Percentiles rank a stretch among this genome's conserved stretches.
Conservation (phyloP, 768 basidiomycete genomes). For the Dacryopinax primogenitus region DNA sequence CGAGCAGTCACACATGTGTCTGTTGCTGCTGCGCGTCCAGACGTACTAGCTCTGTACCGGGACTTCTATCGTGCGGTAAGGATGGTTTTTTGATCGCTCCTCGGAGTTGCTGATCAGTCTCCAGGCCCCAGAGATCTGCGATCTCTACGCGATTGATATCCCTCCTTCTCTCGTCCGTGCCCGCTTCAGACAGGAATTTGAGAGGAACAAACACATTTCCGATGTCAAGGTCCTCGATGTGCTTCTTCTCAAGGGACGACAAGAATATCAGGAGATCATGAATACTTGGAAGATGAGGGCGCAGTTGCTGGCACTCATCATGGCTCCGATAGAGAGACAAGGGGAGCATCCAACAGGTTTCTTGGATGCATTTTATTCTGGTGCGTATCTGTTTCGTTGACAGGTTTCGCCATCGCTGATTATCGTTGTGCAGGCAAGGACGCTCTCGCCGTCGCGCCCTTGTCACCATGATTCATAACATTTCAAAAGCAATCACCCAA, state of each 20-base stretch:
- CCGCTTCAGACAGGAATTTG: constrained; percentile 74
- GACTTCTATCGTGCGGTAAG: constrained; percentile 87
- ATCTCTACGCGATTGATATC: constrained; percentile 68
- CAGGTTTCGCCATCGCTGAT: not conserved
- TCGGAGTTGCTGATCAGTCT: not conserved
- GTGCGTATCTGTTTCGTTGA: not conserved
- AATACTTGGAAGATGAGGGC: constrained; percentile 64
- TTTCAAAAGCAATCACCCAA: not conserved
- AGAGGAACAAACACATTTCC: constrained; percentile 67
- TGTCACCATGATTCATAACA: not conserved
- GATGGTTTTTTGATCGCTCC: constrained; percentile 16
- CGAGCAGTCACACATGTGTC: constrained; percentile 45
- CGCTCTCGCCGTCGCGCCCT: not conserved
- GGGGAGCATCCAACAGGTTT: not conserved
- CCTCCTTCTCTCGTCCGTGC: constrained; percentile 67
- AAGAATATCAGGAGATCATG: constrained; percentile 88
- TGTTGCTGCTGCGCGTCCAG: constrained; percentile 47
- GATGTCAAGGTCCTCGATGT: constrained; percentile 77
- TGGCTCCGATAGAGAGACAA: constrained; percentile 1
- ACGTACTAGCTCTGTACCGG: constrained; percentile 70
- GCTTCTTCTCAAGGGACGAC: constrained; percentile 66
- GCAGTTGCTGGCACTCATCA: constrained; percentile 4
- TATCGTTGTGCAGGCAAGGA: not conserved
- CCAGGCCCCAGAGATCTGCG: constrained; percentile 83
- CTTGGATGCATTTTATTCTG: not conserved